Evolutionary conservation across 345 rosid genomes (phyloP), one percentile per base, ranked within the genome.

Genomic region (Hypericum androsaemum): DNA sequence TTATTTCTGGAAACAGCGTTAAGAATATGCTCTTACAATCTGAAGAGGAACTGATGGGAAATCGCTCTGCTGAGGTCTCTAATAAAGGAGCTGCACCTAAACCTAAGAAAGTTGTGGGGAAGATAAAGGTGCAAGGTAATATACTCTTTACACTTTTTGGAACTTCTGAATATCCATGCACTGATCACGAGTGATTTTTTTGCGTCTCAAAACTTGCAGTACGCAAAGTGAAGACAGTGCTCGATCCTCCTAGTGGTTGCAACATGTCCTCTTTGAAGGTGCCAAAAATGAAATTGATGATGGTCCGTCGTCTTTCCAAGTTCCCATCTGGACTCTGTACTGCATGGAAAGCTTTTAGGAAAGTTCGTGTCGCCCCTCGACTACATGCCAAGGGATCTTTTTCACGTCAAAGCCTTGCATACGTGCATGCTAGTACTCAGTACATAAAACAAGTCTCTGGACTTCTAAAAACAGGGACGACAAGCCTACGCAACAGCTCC

Each of bases 81-180:
- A 73, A 51, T 51, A 89, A 88, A 52, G 78, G 79, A 42, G 68
- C 77, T 64, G 80, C 86, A 47, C 66, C 94, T 35, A 84, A 88
- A 66, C 83, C 86, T 28, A 84, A 85, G 74, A 88, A 81, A 75
- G 70, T 69, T 53, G 65, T 78, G 47, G 98, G 98, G 70, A 88
- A 88, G 79, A 82, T 92, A 86, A 88, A 71, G 75, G 96, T 92
- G 63, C 95, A 92, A 88, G 98, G 98, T 88, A 69, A 43, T 41
- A 22, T 13, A 37, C 2, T 17, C 39, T 4, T 51, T 1, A 13
- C n/a, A n/a, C 8, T 51, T 7, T n/a, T 51, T 35, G 14, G 12
- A 35, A 51, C n/a, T 35, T 51, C 11, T 12, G 47, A 43, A 43
- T 43, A 10, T 43, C 14, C 7, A n/a, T 43, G 47, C 14, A 10